phyloP scores from a whole-genome alignment of 345 rosid genomes.

The Salix arbutifolia region DNA sequence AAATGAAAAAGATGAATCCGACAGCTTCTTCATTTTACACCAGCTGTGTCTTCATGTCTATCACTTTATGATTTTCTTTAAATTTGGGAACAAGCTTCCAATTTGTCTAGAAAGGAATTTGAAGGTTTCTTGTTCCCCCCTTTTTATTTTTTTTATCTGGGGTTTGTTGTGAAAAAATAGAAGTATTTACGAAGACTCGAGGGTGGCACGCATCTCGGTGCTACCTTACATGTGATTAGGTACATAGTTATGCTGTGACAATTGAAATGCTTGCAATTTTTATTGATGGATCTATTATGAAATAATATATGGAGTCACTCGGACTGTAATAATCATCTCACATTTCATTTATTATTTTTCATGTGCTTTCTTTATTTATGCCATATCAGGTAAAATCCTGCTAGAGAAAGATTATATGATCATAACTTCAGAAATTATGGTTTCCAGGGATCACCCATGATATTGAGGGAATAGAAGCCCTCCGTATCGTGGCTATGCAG shows the following conservation, averaged over 20 bases:
- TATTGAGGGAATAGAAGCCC: no score
- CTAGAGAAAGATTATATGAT: not conserved
- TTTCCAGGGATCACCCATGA: not conserved
- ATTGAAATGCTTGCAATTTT: slow-evolving; percentile 36
- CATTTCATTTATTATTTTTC: not conserved
- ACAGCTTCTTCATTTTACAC: slow-evolving; percentile 23
- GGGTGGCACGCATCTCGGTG: slow-evolving; percentile 27
- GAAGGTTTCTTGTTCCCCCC: slow-evolving; percentile 33
- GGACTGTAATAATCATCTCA: slow-evolving; percentile 19
- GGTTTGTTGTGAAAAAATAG: slow-evolving; percentile 31
- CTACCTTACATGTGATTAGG: slow-evolving; percentile 37
- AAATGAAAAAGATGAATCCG: slow-evolving; percentile 16
- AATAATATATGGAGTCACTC: slow-evolving; percentile 23
- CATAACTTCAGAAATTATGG: not conserved
- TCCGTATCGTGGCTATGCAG: not conserved
- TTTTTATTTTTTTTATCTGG: slow-evolving; percentile 19
- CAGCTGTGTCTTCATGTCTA: slow-evolving; percentile 23
- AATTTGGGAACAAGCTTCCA: slow-evolving; percentile 36
- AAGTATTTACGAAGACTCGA: slow-evolving; percentile 26
- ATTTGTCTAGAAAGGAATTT: slow-evolving; percentile 23
- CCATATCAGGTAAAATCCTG: not conserved
- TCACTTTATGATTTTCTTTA: slow-evolving; percentile 15
- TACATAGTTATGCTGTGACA: slow-evolving; percentile 41
- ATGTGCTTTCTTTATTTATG: not conserved
- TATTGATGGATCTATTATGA: slow-evolving; percentile 34